phyloP scores from a whole-genome alignment of 2,329 filamentous ascomycete species.

The Pestalotiopsis sp. region DNA sequence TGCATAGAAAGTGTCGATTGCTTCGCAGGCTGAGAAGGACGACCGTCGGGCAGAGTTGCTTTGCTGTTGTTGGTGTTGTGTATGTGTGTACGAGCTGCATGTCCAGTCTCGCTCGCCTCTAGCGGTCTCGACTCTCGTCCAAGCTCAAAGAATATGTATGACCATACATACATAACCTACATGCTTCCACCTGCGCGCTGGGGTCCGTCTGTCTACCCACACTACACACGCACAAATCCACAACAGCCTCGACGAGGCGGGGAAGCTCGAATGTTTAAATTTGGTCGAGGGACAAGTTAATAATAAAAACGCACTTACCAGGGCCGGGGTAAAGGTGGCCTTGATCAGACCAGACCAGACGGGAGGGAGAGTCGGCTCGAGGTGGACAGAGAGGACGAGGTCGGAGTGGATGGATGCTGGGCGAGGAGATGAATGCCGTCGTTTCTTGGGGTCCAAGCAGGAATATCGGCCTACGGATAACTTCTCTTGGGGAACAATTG shows the following conservation, averaged over 20 bases:
- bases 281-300: neutral
- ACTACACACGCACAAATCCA: neutral
- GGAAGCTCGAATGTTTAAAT: constrained; percentile 3
- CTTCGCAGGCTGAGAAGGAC: neutral
- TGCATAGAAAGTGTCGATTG: neutral
- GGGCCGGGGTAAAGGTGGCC: neutral
- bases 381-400: neutral
- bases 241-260: neutral
- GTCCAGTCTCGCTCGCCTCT: neutral
- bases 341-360: neutral
- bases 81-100: neutral
- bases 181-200: neutral
- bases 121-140: neutral
- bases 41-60: neutral
- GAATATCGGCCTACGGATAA: neutral
- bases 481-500: neutral
- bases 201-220: neutral
- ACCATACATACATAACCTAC: neutral
- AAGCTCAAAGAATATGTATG: neutral
- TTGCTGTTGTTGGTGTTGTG: neutral
- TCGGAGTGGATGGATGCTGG: neutral
- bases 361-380: neutral
- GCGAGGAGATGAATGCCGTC: neutral
- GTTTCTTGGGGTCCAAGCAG: neutral
- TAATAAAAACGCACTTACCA: neutral